These are phyloP conservation scores for Coemansia brasiliensis DNA, from an alignment of 192 early-diverging fungal genomes.

Conservation along the genomic window DNA sequence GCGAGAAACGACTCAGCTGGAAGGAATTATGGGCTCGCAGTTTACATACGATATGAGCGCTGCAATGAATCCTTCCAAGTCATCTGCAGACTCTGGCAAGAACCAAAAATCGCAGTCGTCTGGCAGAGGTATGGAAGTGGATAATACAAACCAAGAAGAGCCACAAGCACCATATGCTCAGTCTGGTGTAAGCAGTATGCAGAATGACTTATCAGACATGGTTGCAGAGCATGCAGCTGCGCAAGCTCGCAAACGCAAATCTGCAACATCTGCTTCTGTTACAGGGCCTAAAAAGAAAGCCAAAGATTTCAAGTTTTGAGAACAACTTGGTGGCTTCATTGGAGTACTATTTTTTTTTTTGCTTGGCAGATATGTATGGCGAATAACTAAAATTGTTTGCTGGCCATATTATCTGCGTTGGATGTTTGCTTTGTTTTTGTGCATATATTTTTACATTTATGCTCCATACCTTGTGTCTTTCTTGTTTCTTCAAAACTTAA, in stretches of 20 bases:
- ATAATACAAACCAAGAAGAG: constrained; percentile 73
- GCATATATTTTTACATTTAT: too few species aligned
- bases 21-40: constrained; percentile 92
- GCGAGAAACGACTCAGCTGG: constrained; percentile 63
- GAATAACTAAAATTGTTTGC: not conserved
- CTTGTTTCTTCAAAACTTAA: too few species aligned
- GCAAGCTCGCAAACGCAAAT: constrained; percentile 70
- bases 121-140: constrained; percentile 77
- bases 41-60: constrained; percentile 82
- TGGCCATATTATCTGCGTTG: not conserved
- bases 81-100: constrained; percentile 11
- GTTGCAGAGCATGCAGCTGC: constrained; percentile 78
- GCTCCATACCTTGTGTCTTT: too few species aligned
- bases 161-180: constrained; percentile 74
- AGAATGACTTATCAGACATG: constrained; percentile 87
- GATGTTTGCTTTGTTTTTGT: too few species aligned
- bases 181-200: constrained; percentile 19
- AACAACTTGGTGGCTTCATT: too few species aligned
- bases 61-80: constrained; percentile 53
- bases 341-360: not conserved
- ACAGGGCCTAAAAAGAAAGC: constrained; percentile 50
- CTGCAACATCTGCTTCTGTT: constrained; percentile 57
- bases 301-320: constrained; percentile 52
- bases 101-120: constrained; percentile 61
- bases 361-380: too few species aligned